phyloP scores from a whole-genome alignment of 2,329 filamentous ascomycete species.

The Fusarium napiforme region DNA sequence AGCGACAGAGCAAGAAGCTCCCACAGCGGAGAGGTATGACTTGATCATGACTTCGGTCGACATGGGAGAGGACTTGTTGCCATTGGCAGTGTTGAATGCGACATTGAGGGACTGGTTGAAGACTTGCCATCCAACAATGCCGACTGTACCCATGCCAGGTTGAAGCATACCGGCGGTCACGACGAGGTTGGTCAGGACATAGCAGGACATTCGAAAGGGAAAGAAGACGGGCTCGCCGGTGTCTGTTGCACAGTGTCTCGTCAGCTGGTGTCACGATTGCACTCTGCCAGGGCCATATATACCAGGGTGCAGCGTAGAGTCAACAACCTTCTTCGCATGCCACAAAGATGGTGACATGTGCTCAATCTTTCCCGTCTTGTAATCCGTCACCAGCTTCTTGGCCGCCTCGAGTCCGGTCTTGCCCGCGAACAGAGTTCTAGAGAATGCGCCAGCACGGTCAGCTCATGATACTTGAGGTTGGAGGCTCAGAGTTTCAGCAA shows the following conservation, averaged over 20 bases:
- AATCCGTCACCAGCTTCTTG: constrained; percentile 82
- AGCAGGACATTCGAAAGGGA: constrained; percentile 97
- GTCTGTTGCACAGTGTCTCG: constrained; percentile 64
- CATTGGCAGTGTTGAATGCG: constrained; percentile 96
- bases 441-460: constrained; percentile 16
- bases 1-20: constrained; percentile 92
- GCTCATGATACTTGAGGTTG: neutral
- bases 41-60: constrained; percentile 82
- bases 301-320: constrained; percentile 96
- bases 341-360: constrained; percentile 92
- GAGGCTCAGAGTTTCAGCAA: neutral
- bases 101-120: constrained; percentile 98
- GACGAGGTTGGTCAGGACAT: constrained; percentile 90
- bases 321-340: constrained; percentile 96
- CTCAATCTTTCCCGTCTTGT: constrained; percentile 84
- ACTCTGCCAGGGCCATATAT: constrained; percentile 47
- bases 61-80: constrained; percentile 95
- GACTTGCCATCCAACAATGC: constrained; percentile 93
- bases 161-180: constrained; percentile 98
- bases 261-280: constrained; percentile 22
- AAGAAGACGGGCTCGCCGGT: constrained; percentile 92
- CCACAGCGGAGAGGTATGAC: constrained; percentile 91
- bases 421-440: constrained; percentile 88
- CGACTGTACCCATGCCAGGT: constrained; percentile 81
- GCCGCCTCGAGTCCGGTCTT: constrained; percentile 83